Evolutionary conservation across 805 yeast species (phyloP), one percentile per base, ranked within the genome.

Genomic region (Kazachstania martiniae): DNA sequence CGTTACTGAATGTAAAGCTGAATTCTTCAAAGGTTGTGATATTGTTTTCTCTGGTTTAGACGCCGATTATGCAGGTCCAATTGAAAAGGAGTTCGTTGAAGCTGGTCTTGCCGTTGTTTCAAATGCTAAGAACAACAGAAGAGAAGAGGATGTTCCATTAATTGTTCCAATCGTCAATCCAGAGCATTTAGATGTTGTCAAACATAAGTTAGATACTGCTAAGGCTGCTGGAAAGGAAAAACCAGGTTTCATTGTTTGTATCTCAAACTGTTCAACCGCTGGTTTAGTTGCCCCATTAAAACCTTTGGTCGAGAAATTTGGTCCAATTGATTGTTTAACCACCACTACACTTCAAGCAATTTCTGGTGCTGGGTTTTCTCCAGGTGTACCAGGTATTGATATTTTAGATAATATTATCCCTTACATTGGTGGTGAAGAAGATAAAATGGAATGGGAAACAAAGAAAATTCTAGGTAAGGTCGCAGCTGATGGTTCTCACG

Each of bases 361-460:
- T 43, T 87, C 97, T 4, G 98, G 98, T 47, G 98, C 94, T 15
- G 98, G 98, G 3, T 91, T 83, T 58, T 82, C 95, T 8, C 98
- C 98, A 31, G 98, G 98, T 58, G 94, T 87, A 35, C 76, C 95
- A 15, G 91, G 94, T 43, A 87, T 91, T 60, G 97, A 91, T 54
- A 76, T 89, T 34, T 68, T 91, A 48, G 98, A 91, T 62, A 91
- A 91, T 63, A 71, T 91, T 44, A 85, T 91, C 35, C 98, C 98
- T 26, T 91, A 66, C 69, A 91, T 91, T 53, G 68, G 86, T 43
- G 96, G 97, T 28, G 98, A 91, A 63, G 98, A 91, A 64, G 98
- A 91, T 47, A 91, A 91, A 65, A 84, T 91, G 48, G 98, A 91
- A 63, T 86, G 94, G 93, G 98, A 91, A 66, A 86, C 97, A 34